Evolutionary conservation across 768 basidiomycete species (phyloP).

Genomic region (Boletus vinaceobasis): DNA sequence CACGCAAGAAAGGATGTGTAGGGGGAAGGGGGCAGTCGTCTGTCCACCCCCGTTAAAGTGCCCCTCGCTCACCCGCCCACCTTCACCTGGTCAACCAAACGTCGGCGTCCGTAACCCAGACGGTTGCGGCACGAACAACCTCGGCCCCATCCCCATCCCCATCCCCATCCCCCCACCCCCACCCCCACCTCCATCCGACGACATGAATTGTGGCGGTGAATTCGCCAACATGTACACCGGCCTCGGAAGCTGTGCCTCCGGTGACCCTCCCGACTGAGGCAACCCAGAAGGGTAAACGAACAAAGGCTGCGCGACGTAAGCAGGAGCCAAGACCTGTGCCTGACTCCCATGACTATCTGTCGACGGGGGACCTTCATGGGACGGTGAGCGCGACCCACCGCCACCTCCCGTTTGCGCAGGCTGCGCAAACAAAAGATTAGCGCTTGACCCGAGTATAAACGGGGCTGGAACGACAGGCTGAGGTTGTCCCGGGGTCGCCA

Average conservation of each 20-base stretch:
- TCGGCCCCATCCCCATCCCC: slow-evolving; percentile 5
- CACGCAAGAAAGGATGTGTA: not conserved
- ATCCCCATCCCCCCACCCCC: not conserved
- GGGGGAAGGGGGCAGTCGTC: not conserved
- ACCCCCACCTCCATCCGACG: slow-evolving; percentile 11
- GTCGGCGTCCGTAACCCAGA: slow-evolving; percentile 26
- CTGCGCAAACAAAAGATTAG: slow-evolving; percentile 29
- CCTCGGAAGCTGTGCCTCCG: slow-evolving; percentile 21
- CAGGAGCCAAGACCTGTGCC: slow-evolving; percentile 22
- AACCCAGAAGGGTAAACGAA: slow-evolving; percentile 30
- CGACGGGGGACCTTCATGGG: slow-evolving; percentile 29
- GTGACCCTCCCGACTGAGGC: slow-evolving; percentile 28
- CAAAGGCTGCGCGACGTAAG: slow-evolving; percentile 29
- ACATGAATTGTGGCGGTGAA: slow-evolving; percentile 24
- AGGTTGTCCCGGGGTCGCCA: not conserved
- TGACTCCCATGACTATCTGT: slow-evolving; percentile 33
- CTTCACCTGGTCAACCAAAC: slow-evolving; percentile 19
- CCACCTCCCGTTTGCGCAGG: slow-evolving; percentile 6
- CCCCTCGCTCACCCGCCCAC: not conserved
- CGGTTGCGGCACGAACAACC: slow-evolving; percentile 24
- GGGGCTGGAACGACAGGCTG: slow-evolving; percentile 20
- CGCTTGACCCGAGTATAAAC: slow-evolving; percentile 31
- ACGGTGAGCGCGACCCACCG: slow-evolving; percentile 24
- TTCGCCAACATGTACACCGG: slow-evolving; percentile 31
- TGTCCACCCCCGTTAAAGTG: not conserved